These are phyloP conservation scores for Clitopilus hobsonii DNA, from an alignment of 768 basidiomycete species.

Conservation along the genomic window DNA sequence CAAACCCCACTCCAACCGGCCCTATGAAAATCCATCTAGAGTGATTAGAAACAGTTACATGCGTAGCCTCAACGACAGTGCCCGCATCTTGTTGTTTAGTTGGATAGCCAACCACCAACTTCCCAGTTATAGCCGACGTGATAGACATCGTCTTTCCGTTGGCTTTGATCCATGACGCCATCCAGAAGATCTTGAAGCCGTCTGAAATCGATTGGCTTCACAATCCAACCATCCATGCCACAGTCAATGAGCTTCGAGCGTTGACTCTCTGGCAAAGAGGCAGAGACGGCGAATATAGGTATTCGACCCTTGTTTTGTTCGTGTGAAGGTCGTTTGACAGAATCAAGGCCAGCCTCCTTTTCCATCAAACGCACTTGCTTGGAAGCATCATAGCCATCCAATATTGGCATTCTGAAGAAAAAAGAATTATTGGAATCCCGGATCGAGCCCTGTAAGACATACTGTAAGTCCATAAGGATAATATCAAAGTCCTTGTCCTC, in stretches of 20 bases:
- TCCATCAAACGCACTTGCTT: conserved; percentile 63
- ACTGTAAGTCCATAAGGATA: conserved; percentile 85
- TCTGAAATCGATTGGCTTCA: conserved; percentile 80
- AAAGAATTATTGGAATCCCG: not conserved
- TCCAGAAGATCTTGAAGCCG: conserved; percentile 53
- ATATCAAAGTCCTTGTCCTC: conserved; percentile 62
- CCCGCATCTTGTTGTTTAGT: not conserved
- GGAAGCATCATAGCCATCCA: conserved; percentile 71
- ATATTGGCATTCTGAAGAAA: conserved; percentile 64
- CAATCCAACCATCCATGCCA: conserved; percentile 78
- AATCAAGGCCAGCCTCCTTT: conserved; percentile 10
- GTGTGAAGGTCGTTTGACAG: conserved; percentile 33
- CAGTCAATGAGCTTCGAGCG: conserved; percentile 44
- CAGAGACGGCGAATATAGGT: conserved; percentile 81
- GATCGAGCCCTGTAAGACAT: not conserved
- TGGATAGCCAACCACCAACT: conserved; percentile 54
- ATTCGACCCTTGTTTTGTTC: conserved; percentile 53
- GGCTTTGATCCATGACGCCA: conserved; percentile 50
- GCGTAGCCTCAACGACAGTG: not conserved
- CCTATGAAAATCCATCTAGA: not conserved
- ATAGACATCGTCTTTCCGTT: conserved; percentile 52
- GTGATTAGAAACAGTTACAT: not conserved
- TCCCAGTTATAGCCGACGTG: conserved; percentile 53
- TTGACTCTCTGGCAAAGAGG: conserved; percentile 59
- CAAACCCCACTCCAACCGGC: too few species aligned